A percentile compares a stretch with the other conserved stretches of the same genome.
Conservation (phyloP, 1,284 basidiomycete species). For the Malassezia slooffiae region DNA sequence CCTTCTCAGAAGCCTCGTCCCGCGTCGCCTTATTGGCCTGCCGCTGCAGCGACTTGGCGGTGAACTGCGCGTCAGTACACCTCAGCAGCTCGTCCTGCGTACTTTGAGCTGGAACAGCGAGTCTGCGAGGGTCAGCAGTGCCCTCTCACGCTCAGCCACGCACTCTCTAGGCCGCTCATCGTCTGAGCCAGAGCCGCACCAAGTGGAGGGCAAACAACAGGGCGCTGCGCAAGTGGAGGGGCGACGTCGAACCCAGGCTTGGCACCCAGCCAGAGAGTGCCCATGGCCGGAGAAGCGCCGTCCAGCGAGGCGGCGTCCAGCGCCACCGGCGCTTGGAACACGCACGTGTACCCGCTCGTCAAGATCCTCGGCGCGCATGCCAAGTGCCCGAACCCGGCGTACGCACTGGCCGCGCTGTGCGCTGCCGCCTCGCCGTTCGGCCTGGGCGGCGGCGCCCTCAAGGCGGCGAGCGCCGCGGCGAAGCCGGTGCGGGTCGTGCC, state of each 20-base stretch:
- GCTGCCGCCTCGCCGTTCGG: constrained; percentile 30
- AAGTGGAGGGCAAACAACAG: too few species aligned
- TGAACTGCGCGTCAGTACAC: constrained; percentile 22
- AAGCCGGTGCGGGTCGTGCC: constrained; percentile 20
- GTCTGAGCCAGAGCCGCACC: too few species aligned
- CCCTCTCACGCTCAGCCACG: constrained; percentile 6
- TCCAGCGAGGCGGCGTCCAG: too few species aligned
- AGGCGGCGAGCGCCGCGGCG: constrained; percentile 18
- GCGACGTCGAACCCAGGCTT: too few species aligned
- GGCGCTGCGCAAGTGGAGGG: too few species aligned
- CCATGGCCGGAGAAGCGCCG: too few species aligned
- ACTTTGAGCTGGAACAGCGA: constrained; percentile 45
- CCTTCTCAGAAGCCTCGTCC: constrained; percentile 41
- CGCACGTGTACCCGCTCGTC: too few species aligned
- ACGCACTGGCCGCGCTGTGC: constrained; percentile 21
- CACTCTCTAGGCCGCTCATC: constrained; percentile 35
- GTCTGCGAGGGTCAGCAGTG: constrained; percentile 18
- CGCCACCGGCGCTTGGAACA: too few species aligned
- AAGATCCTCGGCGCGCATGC: constrained; percentile 23
- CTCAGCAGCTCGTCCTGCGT: too few species aligned
- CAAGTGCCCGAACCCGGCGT: constrained; percentile 19
- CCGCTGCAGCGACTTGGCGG: constrained; percentile 44
- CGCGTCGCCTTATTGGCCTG: constrained; percentile 43
- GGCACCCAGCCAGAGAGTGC: too few species aligned
- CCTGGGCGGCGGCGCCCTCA: constrained; percentile 22